phyloP scores from a whole-genome alignment of 805 yeast species.

The Myxozyma neotropica region DNA sequence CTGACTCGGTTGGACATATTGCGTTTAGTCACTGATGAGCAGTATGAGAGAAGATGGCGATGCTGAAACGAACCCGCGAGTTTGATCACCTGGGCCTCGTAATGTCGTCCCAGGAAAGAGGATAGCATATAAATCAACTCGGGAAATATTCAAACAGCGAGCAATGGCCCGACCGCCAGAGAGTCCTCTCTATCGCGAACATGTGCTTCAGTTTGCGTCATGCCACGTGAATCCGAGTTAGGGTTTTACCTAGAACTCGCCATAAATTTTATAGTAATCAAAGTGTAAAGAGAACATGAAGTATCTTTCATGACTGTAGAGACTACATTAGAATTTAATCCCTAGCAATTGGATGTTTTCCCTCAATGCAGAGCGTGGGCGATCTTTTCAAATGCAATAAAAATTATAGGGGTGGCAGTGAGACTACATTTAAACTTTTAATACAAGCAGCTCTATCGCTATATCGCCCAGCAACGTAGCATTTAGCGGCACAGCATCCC shows the following conservation, averaged over 20 bases:
- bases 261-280: neutral
- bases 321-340: neutral
- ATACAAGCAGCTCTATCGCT: neutral
- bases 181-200: neutral
- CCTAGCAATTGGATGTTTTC: too few species aligned
- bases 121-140: neutral
- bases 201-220: conserved; percentile 15
- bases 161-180: neutral
- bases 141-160: neutral
- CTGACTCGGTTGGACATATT: neutral
- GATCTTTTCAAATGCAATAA: too few species aligned
- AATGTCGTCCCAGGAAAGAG: too few species aligned
- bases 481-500: neutral
- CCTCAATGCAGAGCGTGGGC: too few species aligned
- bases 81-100: neutral
- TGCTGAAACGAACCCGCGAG: neutral
- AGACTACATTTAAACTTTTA: neutral
- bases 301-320: neutral
- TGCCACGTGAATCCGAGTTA: conserved; percentile 12
- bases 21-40: neutral
- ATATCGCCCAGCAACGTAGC: neutral
- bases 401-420: too few species aligned
- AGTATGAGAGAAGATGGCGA: neutral
- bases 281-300: neutral
- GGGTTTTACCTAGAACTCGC: neutral